Percentiles rank a stretch among this genome's conserved stretches.
phyloP scores from a whole-genome alignment of 108 stramenopile genomes.

The Cyclostephanos tholiformis region DNA sequence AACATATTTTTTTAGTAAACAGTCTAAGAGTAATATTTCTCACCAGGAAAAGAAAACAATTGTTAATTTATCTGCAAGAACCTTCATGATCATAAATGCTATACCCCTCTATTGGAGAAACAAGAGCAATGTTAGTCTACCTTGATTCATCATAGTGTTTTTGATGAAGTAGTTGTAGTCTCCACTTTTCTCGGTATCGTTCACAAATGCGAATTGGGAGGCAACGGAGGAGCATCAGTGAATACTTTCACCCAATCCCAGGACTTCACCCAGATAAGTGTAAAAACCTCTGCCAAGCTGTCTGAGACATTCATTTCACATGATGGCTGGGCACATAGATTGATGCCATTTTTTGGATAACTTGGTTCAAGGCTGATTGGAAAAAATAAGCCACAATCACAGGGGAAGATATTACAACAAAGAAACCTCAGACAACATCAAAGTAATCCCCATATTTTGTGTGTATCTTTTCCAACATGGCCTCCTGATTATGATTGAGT shows the following conservation, averaged over 20 bases:
- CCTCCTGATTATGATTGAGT: conserved; percentile 24
- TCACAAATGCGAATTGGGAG: too few species aligned
- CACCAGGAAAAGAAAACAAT: conserved; percentile 55
- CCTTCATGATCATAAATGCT: conserved; percentile 52
- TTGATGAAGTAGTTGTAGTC: too few species aligned
- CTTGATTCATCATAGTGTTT: too few species aligned
- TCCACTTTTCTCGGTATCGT: too few species aligned
- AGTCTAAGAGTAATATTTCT: not conserved
- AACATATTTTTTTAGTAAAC: not conserved
- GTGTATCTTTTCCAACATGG: conserved; percentile 25
- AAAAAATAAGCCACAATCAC: conserved; percentile 45
- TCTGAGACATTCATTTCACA: conserved; percentile 12
- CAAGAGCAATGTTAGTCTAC: too few species aligned
- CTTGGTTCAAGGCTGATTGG: conserved; percentile 53
- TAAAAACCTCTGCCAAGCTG: conserved; percentile 23
- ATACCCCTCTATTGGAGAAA: conserved; percentile 24
- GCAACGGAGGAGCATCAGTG: too few species aligned
- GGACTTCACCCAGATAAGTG: conserved; percentile 35
- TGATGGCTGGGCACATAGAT: conserved; percentile 43
- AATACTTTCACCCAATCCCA: conserved; percentile 59
- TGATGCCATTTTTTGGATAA: conserved; percentile 40
- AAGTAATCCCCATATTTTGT: conserved; percentile 48
- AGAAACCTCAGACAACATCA: conserved; percentile 50
- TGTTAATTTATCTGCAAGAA: conserved; percentile 58
- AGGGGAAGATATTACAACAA: conserved; percentile 47